Conservation (phyloP, 2,329 filamentous ascomycete species). For the Epichloe baconii region DNA sequence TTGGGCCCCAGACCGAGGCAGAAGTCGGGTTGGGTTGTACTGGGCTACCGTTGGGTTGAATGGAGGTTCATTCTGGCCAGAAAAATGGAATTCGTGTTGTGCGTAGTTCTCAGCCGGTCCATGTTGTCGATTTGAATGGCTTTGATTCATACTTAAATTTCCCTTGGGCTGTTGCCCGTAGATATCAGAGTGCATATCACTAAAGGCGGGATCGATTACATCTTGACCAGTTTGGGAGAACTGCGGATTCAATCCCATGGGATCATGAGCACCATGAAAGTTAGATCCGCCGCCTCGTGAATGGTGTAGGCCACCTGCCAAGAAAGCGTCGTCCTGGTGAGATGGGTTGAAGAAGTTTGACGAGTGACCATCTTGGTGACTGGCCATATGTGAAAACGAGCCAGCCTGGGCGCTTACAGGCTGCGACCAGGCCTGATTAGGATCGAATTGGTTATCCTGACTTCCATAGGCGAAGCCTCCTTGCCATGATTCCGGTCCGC, state of each 20-base stretch:
- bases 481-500: constrained; percentile 23
- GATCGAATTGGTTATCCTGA: constrained; percentile 25
- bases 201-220: constrained; percentile 24
- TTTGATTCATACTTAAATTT: constrained; percentile 16
- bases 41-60: constrained; percentile 21
- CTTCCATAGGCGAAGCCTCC: constrained; percentile 19
- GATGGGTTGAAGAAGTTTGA: constrained; percentile 23
- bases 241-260: constrained; percentile 20
- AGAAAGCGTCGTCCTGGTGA: constrained; percentile 20
- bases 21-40: constrained; percentile 20
- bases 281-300: constrained; percentile 15
- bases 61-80: constrained; percentile 18
- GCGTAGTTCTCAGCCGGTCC: constrained; percentile 20
- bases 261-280: constrained; percentile 20
- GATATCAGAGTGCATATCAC: constrained; percentile 23
- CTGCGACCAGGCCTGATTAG: constrained; percentile 26
- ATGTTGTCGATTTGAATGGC: constrained; percentile 13
- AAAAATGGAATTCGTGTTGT: constrained; percentile 21
- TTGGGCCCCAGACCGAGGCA: constrained; percentile 19
- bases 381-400: constrained; percentile 19
- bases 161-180: constrained; percentile 22
- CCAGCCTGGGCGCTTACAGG: constrained; percentile 19
- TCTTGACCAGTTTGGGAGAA: constrained; percentile 22
- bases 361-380: constrained; percentile 16
- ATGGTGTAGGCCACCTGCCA: constrained; percentile 17